Evolutionary conservation across 768 basidiomycete species (phyloP), one percentile per base, ranked within the genome.

Genomic region (Dictyophora rubrovolvata): DNA sequence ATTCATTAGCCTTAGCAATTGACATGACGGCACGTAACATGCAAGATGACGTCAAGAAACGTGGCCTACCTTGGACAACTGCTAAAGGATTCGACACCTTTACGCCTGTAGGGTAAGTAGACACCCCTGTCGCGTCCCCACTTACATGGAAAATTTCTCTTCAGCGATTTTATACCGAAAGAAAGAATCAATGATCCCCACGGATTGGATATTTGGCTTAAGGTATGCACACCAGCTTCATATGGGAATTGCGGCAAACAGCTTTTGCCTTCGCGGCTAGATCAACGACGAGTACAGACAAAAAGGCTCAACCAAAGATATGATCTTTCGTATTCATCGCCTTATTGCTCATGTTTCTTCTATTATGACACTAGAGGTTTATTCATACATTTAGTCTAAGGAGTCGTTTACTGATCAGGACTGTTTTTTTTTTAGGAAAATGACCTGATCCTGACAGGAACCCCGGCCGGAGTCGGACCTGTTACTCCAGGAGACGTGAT

Each of bases 41-140:
- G 68, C 96, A 99, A 70, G 89, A 96, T 57, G 84, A 83, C 52
- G 90, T 90, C 53, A 95, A 95, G 75, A 89, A 87, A 67, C 85
- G 84, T 53, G 92, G 96, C 10, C 78, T 98, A n/a, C 96, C 96
- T 1, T 99, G 96, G 96, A 84, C 86, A n/a, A 80, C 93, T 11
- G 90, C 86, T 1, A 98, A 99, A 71, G 95, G 95, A 1, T 96
- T 97, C 64, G 95, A 99, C 70, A 94, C 93, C 0, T 98, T 94
- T 73, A 92, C 89, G 5, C 93, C 93, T 1, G 80, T 95, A 63
- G 86, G 93, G 92, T 90, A 66, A 47, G 71, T 46, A n/a, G 11
- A 37, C 36, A 21, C 28, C 28, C 28, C 59, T 21, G 34, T 56
- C 58, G 37, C 56, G 36, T 65, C 57, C 55, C 18, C 35, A 53